These are phyloP conservation scores for Picea abies DNA, from an alignment of 83 land plant genomes.

Conservation along the genomic window DNA sequence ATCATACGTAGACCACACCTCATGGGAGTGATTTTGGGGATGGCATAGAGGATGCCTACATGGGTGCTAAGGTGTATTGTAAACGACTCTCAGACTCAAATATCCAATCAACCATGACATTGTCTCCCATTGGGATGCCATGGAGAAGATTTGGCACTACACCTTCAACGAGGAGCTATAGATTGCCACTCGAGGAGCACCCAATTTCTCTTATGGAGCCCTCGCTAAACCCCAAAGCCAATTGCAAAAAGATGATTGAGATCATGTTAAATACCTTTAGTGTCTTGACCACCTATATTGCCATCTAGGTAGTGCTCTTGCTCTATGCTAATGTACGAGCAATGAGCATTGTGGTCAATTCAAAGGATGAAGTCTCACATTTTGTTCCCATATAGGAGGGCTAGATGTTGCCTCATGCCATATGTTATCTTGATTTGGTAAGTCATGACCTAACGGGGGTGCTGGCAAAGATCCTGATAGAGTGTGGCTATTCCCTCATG, in stretches of 20 bases:
- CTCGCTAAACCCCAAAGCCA: conserved; percentile 24
- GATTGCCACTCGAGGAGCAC: conserved; percentile 21
- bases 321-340: conserved; percentile 34
- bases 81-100: conserved; percentile 11
- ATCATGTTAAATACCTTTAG: conserved; percentile 21
- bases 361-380: conserved; percentile 44
- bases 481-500: conserved; percentile 61
- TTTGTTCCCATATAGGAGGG: conserved; percentile 43
- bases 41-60: conserved; percentile 25
- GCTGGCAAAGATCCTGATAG: conserved; percentile 43
- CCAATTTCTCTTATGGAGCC: conserved; percentile 18
- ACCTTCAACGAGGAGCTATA: not conserved
- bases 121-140: conserved; percentile 19
- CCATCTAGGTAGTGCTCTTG: conserved; percentile 31
- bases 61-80: conserved; percentile 25
- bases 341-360: conserved; percentile 50
- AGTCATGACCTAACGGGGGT: conserved; percentile 28
- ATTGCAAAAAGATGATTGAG: conserved; percentile 22
- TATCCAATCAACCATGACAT: conserved; percentile 20
- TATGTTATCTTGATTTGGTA: conserved; percentile 39
- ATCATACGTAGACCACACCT: conserved; percentile 25
- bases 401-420: conserved; percentile 44
- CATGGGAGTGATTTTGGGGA: conserved; percentile 19
- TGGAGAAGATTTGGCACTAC: conserved; percentile 20
- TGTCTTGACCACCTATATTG: conserved; percentile 32